Percentiles rank a stretch among this genome's conserved stretches.
These are phyloP conservation scores for Byssothecium circinans DNA, from an alignment of 2,329 filamentous ascomycete genomes.

Conservation along the genomic window DNA sequence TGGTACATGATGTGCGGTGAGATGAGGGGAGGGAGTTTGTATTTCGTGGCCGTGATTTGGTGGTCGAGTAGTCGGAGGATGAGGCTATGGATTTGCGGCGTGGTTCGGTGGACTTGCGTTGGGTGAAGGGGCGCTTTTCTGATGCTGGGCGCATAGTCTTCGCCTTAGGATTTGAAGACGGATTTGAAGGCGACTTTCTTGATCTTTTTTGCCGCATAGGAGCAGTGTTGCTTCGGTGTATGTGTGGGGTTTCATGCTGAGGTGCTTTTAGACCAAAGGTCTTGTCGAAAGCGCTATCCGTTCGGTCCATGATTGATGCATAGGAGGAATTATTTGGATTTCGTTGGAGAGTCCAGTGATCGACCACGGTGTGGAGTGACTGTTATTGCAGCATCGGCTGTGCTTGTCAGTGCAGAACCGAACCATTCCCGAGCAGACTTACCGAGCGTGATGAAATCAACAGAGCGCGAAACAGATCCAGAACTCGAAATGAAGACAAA, in stretches of 20 bases:
- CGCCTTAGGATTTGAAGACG: conserved; percentile 3
- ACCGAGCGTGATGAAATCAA: neutral
- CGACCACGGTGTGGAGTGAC: neutral
- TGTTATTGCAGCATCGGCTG: neutral
- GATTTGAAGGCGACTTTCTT: conserved; percentile 13
- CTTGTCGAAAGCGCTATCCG: conserved; percentile 38
- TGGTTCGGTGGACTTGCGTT: conserved; percentile 15
- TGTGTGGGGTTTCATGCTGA: conserved; percentile 13
- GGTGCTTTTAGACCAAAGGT: conserved; percentile 20
- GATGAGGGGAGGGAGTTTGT: conserved; percentile 39
- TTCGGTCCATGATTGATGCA: conserved; percentile 36
- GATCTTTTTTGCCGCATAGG: conserved; percentile 21
- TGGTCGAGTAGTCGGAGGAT: conserved; percentile 32
- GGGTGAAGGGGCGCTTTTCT: conserved; percentile 19
- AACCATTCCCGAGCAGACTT: neutral
- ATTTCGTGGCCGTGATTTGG: conserved; percentile 28
- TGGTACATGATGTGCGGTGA: conserved; percentile 37
- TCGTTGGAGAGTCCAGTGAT: neutral
- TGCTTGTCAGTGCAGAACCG: conserved; percentile 9
- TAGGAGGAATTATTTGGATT: conserved; percentile 10
- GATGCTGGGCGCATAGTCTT: conserved; percentile 24
- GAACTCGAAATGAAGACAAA: neutral
- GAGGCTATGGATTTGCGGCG: conserved; percentile 33
- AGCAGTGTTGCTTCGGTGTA: conserved; percentile 28
- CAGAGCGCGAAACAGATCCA: neutral